Conservation (phyloP, 2,329 filamentous ascomycete genomes). For the Podosphaera fusca region DNA sequence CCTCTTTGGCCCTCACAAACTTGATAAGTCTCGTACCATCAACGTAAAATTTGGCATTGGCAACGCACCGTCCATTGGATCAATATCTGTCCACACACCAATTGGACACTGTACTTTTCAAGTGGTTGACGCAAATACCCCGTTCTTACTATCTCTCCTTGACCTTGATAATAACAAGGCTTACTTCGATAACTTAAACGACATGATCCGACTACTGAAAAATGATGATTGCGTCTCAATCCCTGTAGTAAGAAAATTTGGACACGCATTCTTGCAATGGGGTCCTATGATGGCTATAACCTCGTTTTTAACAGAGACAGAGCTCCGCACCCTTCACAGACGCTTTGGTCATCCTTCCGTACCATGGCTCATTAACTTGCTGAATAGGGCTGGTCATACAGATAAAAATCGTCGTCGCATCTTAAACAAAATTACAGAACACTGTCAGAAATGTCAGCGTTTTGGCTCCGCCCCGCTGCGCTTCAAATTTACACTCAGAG, state of each 20-base stretch:
- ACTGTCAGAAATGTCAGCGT: background rate
- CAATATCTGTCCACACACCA: background rate
- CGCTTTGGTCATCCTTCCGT: no score
- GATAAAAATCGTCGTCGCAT: no score
- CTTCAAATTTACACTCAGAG: conserved; percentile 1
- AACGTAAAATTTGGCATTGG: background rate
- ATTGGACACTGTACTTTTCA: background rate
- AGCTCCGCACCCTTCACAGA: no score
- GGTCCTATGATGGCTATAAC: no score
- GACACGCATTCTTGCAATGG: no score
- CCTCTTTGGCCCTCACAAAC: no score
- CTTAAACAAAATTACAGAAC: background rate
- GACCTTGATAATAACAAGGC: background rate
- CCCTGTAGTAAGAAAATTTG: no score
- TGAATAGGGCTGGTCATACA: no score
- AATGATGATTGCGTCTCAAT: background rate
- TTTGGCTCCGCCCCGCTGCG: background rate
- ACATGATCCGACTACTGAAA: background rate
- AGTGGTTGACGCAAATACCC: background rate
- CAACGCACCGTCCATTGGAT: background rate
- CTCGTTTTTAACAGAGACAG: no score
- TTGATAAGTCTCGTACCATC: background rate
- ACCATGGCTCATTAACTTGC: no score
- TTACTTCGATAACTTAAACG: background rate
- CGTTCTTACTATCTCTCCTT: background rate